Percentiles rank a stretch among this genome's conserved stretches.
phyloP scores from a whole-genome alignment of 2,329 filamentous ascomycete species.

The Fusarium anthophilum region DNA sequence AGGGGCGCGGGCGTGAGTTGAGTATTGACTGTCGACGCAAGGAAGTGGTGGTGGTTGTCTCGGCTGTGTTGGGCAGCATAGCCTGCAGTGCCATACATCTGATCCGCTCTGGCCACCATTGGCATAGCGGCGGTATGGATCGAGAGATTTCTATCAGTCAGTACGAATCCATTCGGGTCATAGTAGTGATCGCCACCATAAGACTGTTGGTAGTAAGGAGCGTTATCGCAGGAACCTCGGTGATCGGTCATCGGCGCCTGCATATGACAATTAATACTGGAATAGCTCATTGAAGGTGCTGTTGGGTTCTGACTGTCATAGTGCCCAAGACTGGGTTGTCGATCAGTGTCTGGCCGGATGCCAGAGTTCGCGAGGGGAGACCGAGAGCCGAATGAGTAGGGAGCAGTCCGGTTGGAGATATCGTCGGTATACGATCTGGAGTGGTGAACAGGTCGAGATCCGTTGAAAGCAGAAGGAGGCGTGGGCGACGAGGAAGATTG shows the following conservation, averaged over 20 bases:
- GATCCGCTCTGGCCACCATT: not conserved
- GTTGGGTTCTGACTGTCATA: constrained; percentile 39
- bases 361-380: constrained; percentile 14
- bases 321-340: constrained; percentile 31
- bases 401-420: not conserved
- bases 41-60: not conserved
- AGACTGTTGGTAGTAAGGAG: not conserved
- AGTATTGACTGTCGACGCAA: not conserved
- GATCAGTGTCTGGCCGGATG: constrained; percentile 13
- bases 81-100: not conserved
- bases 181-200: not conserved
- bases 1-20: not conserved
- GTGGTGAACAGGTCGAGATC: constrained; percentile 8
- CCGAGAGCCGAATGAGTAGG: constrained; percentile 10
- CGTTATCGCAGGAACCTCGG: constrained; percentile 27
- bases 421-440: constrained; percentile 22
- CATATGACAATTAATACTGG: constrained; percentile 34
- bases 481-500: constrained; percentile 25
- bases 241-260: constrained; percentile 33
- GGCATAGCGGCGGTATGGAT: not conserved
- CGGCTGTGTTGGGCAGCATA: not conserved
- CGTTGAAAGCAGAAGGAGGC: constrained; percentile 20
- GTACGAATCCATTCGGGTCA: constrained; percentile 7
- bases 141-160: constrained; percentile 12
- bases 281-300: constrained; percentile 20